These are phyloP conservation scores for Penicillium malachiteum DNA, from an alignment of 495 filamentous ascomycete genomes.

Conservation along the genomic window DNA sequence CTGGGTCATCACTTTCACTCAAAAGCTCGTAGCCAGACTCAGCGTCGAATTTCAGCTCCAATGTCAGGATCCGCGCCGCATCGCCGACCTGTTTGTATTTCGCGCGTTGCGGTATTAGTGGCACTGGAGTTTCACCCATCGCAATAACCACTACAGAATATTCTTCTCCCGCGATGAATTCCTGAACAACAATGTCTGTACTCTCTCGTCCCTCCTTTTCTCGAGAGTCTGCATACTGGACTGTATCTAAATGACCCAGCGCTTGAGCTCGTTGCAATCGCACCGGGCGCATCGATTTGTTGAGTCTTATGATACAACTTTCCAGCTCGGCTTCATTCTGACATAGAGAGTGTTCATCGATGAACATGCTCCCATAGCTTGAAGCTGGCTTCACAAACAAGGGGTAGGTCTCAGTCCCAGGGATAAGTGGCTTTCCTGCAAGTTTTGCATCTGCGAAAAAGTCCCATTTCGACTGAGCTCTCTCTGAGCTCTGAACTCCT, in stretches of 20 bases:
- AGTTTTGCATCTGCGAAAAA: constrained; percentile 7
- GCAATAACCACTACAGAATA: constrained; percentile 8
- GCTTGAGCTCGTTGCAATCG: constrained; percentile 5
- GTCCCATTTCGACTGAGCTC: constrained; percentile 10
- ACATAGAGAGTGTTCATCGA: constrained; percentile 12
- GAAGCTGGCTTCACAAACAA: constrained; percentile 14
- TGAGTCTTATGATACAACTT: constrained; percentile 2
- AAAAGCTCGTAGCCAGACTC: constrained; percentile 10
- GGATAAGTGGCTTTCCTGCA: constrained; percentile 7
- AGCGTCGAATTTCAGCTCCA: constrained; percentile 11
- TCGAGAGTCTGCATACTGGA: not conserved
- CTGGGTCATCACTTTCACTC: constrained; percentile 4
- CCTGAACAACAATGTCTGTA: constrained; percentile 12
- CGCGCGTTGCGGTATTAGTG: constrained; percentile 9
- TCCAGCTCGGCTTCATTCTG: constrained; percentile 6
- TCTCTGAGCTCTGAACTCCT: constrained; percentile 10
- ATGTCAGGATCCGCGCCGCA: constrained; percentile 1
- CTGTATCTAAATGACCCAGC: not conserved
- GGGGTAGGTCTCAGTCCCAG: constrained; percentile 8
- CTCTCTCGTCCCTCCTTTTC: constrained; percentile 3
- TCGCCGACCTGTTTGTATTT: constrained; percentile 6
- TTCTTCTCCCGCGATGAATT: constrained; percentile 11
- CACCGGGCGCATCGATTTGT: constrained; percentile 6
- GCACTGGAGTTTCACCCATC: constrained; percentile 5
- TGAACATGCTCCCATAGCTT: constrained; percentile 12